phyloP scores from a whole-genome alignment of 2,329 filamentous ascomycete species.

The Elsinoe ampelina region DNA sequence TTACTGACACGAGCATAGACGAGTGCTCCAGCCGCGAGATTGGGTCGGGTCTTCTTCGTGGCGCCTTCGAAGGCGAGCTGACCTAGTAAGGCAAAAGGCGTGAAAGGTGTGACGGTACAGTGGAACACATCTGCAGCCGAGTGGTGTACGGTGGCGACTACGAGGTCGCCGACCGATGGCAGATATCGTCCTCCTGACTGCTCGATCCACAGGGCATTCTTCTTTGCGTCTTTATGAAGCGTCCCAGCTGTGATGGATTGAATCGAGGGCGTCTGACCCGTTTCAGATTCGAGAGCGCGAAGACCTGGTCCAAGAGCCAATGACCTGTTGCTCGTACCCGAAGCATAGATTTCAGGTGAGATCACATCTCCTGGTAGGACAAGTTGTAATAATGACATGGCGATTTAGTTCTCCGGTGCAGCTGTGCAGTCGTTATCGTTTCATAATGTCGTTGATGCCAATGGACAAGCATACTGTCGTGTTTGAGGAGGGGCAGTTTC shows the following conservation, averaged over 20 bases:
- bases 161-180: slow-evolving; percentile 70
- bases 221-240: slow-evolving; percentile 58
- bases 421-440: neutral
- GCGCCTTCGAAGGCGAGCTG: slow-evolving; percentile 90
- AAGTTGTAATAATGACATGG: slow-evolving; percentile 35
- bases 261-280: slow-evolving; percentile 44
- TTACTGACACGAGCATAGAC: slow-evolving; percentile 81
- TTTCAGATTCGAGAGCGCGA: slow-evolving; percentile 62
- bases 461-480: neutral
- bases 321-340: slow-evolving; percentile 44
- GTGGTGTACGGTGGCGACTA: slow-evolving; percentile 77
- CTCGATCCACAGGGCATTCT: slow-evolving; percentile 73
- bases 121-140: slow-evolving; percentile 69
- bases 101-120: slow-evolving; percentile 61
- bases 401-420: neutral
- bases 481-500: neutral
- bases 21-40: slow-evolving; percentile 62
- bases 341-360: slow-evolving; percentile 38
- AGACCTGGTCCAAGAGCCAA: slow-evolving; percentile 78
- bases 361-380: slow-evolving; percentile 77
- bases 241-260: slow-evolving; percentile 58
- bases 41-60: slow-evolving; percentile 81
- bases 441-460: neutral
- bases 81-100: slow-evolving; percentile 59
- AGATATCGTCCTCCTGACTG: slow-evolving; percentile 62